Evolutionary conservation across 345 rosid genomes (phyloP).

Genomic region (Syzygium grande): DNA sequence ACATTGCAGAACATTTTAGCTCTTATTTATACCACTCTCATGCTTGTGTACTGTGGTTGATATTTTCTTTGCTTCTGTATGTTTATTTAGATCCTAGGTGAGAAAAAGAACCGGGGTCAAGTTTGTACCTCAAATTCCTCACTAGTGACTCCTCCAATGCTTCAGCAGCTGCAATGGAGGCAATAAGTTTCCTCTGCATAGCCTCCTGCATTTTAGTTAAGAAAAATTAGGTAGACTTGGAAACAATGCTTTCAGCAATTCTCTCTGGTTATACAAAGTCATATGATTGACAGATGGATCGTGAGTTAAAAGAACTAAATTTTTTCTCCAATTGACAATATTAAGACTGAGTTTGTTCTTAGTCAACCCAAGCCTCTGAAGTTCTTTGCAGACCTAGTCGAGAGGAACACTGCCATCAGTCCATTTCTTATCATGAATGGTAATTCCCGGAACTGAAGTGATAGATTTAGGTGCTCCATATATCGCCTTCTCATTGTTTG

Average conservation of each 20-base stretch:
- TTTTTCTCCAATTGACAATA: background rate
- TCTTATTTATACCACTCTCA: background rate
- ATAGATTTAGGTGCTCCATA: constrained; percentile 31
- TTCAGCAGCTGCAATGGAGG: constrained; percentile 77
- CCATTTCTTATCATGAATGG: constrained; percentile 85
- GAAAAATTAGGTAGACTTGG: background rate
- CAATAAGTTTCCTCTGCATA: constrained; percentile 59
- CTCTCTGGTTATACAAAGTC: background rate
- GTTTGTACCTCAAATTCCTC: constrained; percentile 50
- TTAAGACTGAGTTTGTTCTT: background rate
- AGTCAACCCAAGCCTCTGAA: constrained; percentile 34
- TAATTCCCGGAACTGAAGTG: constrained; percentile 39
- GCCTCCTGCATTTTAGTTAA: constrained; percentile 51
- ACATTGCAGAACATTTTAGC: background rate
- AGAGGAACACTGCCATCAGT: constrained; percentile 79
- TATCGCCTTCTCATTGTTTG: constrained; percentile 37
- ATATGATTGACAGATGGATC: background rate
- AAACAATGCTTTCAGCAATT: background rate
- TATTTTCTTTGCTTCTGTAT: background rate
- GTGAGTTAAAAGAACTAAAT: background rate
- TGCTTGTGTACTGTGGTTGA: background rate
- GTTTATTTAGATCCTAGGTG: background rate
- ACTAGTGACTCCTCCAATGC: constrained; percentile 79
- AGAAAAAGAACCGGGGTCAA: background rate
- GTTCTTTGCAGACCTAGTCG: constrained; percentile 46